Percentiles rank a stretch among this genome's conserved stretches.
phyloP scores from a whole-genome alignment of 2,329 filamentous ascomycete genomes.

The Colletotrichum tofieldiae region DNA sequence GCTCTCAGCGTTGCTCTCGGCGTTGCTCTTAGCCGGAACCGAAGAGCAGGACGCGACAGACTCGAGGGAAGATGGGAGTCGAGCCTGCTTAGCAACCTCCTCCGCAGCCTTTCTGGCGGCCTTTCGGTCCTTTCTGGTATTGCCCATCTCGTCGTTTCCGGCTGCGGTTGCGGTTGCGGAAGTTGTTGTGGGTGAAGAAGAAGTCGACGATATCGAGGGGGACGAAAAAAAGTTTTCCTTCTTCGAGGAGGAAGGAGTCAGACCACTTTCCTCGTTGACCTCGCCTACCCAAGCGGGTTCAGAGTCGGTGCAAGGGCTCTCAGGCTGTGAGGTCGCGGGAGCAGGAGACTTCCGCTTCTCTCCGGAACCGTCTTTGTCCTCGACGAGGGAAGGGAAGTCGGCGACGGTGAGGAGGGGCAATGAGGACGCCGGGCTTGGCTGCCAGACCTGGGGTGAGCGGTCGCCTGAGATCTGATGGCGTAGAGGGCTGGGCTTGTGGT shows the following conservation, averaged over 20 bases:
- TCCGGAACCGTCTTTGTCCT: background rate
- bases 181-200: background rate
- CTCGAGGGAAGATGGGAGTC: background rate
- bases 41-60: background rate
- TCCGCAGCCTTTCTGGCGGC: constrained; percentile 22
- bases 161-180: background rate
- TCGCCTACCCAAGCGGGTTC: background rate
- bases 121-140: background rate
- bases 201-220: background rate
- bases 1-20: background rate
- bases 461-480: background rate
- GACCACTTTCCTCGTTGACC: background rate
- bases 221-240: background rate
- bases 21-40: background rate
- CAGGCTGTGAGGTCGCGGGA: background rate
- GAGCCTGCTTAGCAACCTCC: constrained; percentile 8
- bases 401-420: background rate
- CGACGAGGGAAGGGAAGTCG: background rate
- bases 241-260: background rate
- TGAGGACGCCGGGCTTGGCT: background rate
- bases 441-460: background rate
- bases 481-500: constrained; percentile 6
- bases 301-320: background rate
- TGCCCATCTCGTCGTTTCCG: constrained; percentile 13
- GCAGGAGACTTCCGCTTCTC: background rate